Conservation (phyloP, 2,329 filamentous ascomycete genomes). For the Colletotrichum tanaceti region DNA sequence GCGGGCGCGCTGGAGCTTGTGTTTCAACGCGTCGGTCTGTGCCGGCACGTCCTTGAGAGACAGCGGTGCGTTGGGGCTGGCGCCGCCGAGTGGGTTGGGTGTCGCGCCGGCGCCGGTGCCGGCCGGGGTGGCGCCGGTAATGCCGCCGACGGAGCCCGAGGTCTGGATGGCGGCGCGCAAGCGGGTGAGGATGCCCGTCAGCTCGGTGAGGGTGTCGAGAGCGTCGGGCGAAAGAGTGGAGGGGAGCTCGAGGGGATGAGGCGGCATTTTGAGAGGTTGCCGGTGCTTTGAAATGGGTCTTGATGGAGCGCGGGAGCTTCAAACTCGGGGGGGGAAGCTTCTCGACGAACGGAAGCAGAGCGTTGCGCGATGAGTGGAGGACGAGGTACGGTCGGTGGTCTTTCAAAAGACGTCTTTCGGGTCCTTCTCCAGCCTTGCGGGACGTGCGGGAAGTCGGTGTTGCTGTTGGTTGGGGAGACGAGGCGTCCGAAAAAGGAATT, state of each 20-base stretch:
- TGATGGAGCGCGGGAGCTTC: neutral
- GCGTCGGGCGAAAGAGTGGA: slow-evolving; percentile 80
- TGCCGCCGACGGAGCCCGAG: slow-evolving; percentile 52
- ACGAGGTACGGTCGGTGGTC: neutral
- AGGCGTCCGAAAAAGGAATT: slow-evolving; percentile 1
- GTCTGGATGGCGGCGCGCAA: slow-evolving; percentile 67
- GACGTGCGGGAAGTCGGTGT: slow-evolving; percentile 8
- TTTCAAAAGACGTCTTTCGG: neutral
- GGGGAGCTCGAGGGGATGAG: slow-evolving; percentile 63
- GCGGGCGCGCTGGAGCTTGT: slow-evolving; percentile 84
- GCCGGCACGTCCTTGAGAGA: slow-evolving; percentile 80
- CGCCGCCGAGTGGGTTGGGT: slow-evolving; percentile 47
- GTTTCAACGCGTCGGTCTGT: slow-evolving; percentile 82
- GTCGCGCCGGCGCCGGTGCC: slow-evolving; percentile 46
- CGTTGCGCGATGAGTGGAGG: neutral
- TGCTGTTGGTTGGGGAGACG: slow-evolving; percentile 21
- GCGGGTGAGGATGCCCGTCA: slow-evolving; percentile 81
- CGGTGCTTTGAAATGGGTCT: neutral
- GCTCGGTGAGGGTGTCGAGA: slow-evolving; percentile 86
- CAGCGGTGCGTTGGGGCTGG: slow-evolving; percentile 50
- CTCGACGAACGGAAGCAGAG: neutral
- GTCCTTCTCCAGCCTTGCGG: slow-evolving; percentile 20
- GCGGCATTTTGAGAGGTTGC: slow-evolving; percentile 22
- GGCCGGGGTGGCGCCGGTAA: slow-evolving; percentile 53
- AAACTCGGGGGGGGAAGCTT: neutral